Evolutionary conservation across 2,329 filamentous ascomycete species (phyloP).

Genomic region (Dryadomyces quercus-mongolicae): DNA sequence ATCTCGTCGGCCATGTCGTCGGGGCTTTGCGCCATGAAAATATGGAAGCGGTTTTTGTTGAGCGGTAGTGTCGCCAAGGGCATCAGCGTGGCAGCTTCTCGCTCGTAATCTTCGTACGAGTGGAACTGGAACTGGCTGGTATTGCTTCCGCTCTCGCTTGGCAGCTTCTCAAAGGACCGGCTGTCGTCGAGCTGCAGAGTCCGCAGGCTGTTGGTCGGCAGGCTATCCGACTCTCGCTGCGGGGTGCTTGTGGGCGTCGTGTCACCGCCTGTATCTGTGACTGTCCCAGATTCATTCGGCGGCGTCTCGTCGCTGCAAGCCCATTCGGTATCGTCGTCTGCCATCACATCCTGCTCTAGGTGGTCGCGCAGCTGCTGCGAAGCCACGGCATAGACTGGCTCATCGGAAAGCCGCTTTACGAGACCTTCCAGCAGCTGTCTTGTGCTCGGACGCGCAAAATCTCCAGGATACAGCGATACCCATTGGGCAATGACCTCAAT

Average conservation of each 20-base stretch:
- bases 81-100: slow-evolving; percentile 60
- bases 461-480: slow-evolving; percentile 81
- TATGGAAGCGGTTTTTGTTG: slow-evolving; percentile 78
- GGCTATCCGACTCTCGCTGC: slow-evolving; percentile 4
- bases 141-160: slow-evolving; percentile 10
- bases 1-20: slow-evolving; percentile 83
- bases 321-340: slow-evolving; percentile 91
- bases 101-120: slow-evolving; percentile 67
- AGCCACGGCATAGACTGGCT: slow-evolving; percentile 72
- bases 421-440: slow-evolving; percentile 63
- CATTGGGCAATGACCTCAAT: slow-evolving; percentile 78
- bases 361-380: slow-evolving; percentile 76
- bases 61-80: slow-evolving; percentile 58
- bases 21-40: slow-evolving; percentile 76
- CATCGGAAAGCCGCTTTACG: slow-evolving; percentile 58
- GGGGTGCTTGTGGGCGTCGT: slow-evolving; percentile 8
- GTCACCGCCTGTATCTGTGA: slow-evolving; percentile 9
- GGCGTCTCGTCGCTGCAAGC: slow-evolving; percentile 61
- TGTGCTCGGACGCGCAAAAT: slow-evolving; percentile 73
- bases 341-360: slow-evolving; percentile 57
- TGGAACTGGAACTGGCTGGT: slow-evolving; percentile 39
- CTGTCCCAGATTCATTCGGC: slow-evolving; percentile 7
- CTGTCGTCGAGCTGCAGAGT: slow-evolving; percentile 37
- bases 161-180: slow-evolving; percentile 23
- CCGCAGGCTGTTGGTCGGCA: slow-evolving; percentile 31